Evolutionary conservation across 2,329 filamentous ascomycete species (phyloP).

Genomic region (Neofusicoccum laricinum): DNA sequence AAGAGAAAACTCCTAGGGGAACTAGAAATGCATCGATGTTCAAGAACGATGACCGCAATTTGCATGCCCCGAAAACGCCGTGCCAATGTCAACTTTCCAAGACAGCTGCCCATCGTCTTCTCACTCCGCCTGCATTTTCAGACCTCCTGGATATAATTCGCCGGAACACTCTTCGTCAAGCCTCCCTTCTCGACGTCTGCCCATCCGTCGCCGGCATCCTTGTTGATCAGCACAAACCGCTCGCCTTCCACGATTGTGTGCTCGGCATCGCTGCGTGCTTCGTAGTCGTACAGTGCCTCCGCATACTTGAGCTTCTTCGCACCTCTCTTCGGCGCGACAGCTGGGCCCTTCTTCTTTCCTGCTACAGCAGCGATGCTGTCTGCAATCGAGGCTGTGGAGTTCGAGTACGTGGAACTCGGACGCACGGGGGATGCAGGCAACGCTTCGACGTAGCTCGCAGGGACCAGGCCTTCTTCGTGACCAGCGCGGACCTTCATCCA

Average conservation of each 20-base stretch:
- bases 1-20: not conserved
- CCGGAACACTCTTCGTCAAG: conserved; percentile 81
- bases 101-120: not conserved
- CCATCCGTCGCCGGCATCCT: conserved; percentile 92
- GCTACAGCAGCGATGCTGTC: conserved; percentile 45
- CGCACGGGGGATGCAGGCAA: conserved; percentile 39
- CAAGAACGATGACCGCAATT: not conserved
- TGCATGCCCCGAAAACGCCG: conserved; percentile 2
- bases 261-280: conserved; percentile 79
- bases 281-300: conserved; percentile 89
- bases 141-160: conserved; percentile 83
- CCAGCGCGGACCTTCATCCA: conserved; percentile 84
- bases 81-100: conserved; percentile 7
- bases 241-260: conserved; percentile 91
- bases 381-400: conserved; percentile 71
- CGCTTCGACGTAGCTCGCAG: conserved; percentile 78
- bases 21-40: not conserved
- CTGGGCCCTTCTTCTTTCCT: conserved; percentile 82
- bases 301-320: conserved; percentile 94
- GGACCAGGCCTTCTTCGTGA: conserved; percentile 79
- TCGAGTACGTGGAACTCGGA: conserved; percentile 64
- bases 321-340: conserved; percentile 83
- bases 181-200: conserved; percentile 93
- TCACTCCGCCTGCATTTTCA: not conserved
- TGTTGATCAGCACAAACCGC: conserved; percentile 81